phyloP scores from a whole-genome alignment of 768 basidiomycete genomes.

The Amanita rubescens region DNA sequence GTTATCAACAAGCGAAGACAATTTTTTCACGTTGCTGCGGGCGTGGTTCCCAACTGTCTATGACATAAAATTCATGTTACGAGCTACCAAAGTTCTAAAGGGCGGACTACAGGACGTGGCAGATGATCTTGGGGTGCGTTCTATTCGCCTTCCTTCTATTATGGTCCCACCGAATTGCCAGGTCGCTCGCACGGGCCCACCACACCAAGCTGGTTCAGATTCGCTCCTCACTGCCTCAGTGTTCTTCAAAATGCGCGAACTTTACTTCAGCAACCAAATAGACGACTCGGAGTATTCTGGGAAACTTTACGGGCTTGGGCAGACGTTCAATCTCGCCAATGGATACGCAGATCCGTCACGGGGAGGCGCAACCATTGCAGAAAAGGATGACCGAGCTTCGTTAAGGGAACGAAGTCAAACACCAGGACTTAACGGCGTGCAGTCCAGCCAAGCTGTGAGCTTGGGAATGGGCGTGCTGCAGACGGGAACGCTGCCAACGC shows the following conservation, averaged over 20 bases:
- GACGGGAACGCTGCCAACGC: conserved; percentile 31
- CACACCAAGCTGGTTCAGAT: conserved; percentile 97
- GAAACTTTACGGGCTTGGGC: conserved; percentile 77
- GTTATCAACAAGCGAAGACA: conserved; percentile 81
- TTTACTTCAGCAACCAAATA: conserved; percentile 87
- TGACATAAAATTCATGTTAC: conserved; percentile 97
- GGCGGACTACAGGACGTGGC: conserved; percentile 93
- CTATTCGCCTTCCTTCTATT: conserved; percentile 3
- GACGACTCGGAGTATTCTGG: conserved; percentile 80
- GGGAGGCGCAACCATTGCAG: conserved; percentile 75
- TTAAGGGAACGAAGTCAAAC: conserved; percentile 53
- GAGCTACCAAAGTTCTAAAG: conserved; percentile 76
- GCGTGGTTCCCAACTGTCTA: conserved; percentile 97
- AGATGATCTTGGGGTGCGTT: conserved; percentile 79
- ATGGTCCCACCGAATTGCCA: conserved; percentile 23
- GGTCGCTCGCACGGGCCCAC: conserved; percentile 84
- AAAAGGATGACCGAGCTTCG: conserved; percentile 61
- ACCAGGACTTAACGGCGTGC: conserved; percentile 37
- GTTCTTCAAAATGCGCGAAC: conserved; percentile 93
- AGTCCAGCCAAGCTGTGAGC: conserved; percentile 30
- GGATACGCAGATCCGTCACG: conserved; percentile 59
- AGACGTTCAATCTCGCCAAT: conserved; percentile 64
- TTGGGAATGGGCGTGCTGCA: conserved; percentile 46
- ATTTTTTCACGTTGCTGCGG: conserved; percentile 79
- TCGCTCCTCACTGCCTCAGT: conserved; percentile 87